phyloP scores from a whole-genome alignment of 73 alveolate species.

The Diophrys appendiculata region DNA sequence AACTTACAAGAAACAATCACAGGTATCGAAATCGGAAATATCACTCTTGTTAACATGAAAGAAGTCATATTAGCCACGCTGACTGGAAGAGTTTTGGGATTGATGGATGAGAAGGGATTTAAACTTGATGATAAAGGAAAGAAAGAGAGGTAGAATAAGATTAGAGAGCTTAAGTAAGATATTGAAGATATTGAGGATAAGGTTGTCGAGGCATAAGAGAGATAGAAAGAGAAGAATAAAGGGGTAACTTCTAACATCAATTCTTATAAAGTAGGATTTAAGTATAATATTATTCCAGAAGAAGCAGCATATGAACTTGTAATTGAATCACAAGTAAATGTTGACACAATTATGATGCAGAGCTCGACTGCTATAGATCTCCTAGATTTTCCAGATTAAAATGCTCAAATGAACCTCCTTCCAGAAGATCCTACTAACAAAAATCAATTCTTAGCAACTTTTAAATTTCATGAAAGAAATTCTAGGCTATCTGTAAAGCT shows the following conservation, averaged over 20 bases:
- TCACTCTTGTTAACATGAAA: constrained; percentile 29
- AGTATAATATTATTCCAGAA: constrained; percentile 38
- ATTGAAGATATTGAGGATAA: constrained; percentile 29
- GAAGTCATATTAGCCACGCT: constrained; percentile 51
- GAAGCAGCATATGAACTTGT: constrained; percentile 58
- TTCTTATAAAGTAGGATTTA: constrained; percentile 36
- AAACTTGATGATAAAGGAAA: constrained; percentile 8
- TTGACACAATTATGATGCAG: constrained; percentile 33
- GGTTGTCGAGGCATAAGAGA: constrained; percentile 17
- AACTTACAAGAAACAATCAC: constrained; percentile 51
- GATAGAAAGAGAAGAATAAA: constrained; percentile 21
- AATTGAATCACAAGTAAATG: constrained; percentile 35
- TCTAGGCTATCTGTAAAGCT: constrained; percentile 37
- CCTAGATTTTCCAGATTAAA: constrained; percentile 21
- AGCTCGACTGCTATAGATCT: constrained; percentile 37
- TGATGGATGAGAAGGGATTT: constrained; percentile 17
- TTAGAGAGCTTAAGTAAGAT: constrained; percentile 37
- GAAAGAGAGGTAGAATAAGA: constrained; percentile 30
- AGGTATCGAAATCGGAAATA: constrained; percentile 56
- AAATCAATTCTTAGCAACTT: constrained; percentile 12
- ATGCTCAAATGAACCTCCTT: constrained; percentile 21
- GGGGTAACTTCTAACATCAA: not conserved
- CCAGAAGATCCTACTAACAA: constrained; percentile 20
- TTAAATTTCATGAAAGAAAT: constrained; percentile 3
- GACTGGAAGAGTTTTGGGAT: constrained; percentile 46